Evolutionary conservation across 306 rosid genomes (phyloP).

Genomic region (Acacia crassicarpa): DNA sequence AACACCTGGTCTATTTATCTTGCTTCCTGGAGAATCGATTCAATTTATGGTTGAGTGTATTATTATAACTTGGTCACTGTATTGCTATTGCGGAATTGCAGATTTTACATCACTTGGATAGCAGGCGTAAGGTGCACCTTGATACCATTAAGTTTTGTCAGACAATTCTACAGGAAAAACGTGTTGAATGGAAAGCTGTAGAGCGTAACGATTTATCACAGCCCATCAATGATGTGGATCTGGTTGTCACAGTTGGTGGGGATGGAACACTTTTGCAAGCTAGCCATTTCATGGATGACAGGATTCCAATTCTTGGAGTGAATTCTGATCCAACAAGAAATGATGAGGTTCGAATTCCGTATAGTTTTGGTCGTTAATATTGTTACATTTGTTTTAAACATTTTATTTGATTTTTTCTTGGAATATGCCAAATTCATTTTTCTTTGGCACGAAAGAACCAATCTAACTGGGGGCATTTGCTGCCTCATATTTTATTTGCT

Average conservation of each 20-base stretch:
- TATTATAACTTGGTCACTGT: background rate
- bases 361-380: slow-evolving; percentile 15
- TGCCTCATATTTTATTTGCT: slow-evolving; percentile 20
- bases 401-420: slow-evolving; percentile 18
- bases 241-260: slow-evolving; percentile 87
- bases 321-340: slow-evolving; percentile 85
- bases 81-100: slow-evolving; percentile 38
- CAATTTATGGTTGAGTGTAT: background rate
- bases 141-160: slow-evolving; percentile 73
- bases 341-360: slow-evolving; percentile 62
- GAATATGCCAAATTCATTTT: background rate
- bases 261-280: slow-evolving; percentile 93
- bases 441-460: background rate
- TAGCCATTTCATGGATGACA: slow-evolving; percentile 79
- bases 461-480: slow-evolving; percentile 2
- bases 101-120: slow-evolving; percentile 59
- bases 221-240: slow-evolving; percentile 73
- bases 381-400: slow-evolving; percentile 6
- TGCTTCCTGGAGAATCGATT: background rate
- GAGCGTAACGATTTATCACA: slow-evolving; percentile 46
- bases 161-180: slow-evolving; percentile 61
- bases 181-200: slow-evolving; percentile 74
- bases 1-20: background rate
- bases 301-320: slow-evolving; percentile 85
- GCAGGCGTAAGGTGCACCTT: slow-evolving; percentile 66